phyloP scores from a whole-genome alignment of 139 green algal genomes.

The Tetradesmus obliquus region DNA sequence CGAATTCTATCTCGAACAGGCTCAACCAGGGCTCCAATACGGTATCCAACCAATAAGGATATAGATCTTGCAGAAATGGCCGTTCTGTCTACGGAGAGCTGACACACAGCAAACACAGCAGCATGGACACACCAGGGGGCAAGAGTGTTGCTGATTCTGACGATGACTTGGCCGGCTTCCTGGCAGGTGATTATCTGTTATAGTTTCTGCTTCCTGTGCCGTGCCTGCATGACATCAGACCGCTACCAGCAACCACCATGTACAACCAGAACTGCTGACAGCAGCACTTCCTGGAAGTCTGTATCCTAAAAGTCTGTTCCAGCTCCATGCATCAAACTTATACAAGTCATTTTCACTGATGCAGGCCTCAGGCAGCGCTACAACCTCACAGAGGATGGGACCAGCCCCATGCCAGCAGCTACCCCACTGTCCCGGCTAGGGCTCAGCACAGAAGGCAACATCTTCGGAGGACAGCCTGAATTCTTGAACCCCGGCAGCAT shows the following conservation, averaged over 20 bases:
- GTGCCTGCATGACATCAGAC: background rate
- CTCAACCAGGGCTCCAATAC: too few relatives aligned
- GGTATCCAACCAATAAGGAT: background rate
- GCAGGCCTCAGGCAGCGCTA: slow-evolving; percentile 35
- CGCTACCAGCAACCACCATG: background rate
- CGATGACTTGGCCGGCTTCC: slow-evolving; percentile 11
- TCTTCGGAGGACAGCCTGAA: background rate
- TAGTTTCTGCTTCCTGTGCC: background rate
- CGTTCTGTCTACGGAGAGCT: background rate
- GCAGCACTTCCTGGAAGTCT: background rate
- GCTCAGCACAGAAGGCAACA: slow-evolving; percentile 18
- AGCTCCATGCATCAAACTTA: background rate
- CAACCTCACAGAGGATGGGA: background rate
- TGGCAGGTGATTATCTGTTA: background rate
- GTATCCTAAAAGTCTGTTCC: background rate
- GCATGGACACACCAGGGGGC: background rate
- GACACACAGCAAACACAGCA: background rate
- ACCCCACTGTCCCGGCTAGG: background rate
- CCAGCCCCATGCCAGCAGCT: background rate
- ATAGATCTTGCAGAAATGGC: background rate
- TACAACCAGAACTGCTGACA: background rate
- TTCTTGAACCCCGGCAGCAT: background rate
- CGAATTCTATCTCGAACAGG: background rate
- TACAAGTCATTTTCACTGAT: background rate
- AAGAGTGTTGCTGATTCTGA: slow-evolving; percentile 23